phyloP scores from a whole-genome alignment of 2,329 filamentous ascomycete genomes.

The Clarireedia monteithiana region DNA sequence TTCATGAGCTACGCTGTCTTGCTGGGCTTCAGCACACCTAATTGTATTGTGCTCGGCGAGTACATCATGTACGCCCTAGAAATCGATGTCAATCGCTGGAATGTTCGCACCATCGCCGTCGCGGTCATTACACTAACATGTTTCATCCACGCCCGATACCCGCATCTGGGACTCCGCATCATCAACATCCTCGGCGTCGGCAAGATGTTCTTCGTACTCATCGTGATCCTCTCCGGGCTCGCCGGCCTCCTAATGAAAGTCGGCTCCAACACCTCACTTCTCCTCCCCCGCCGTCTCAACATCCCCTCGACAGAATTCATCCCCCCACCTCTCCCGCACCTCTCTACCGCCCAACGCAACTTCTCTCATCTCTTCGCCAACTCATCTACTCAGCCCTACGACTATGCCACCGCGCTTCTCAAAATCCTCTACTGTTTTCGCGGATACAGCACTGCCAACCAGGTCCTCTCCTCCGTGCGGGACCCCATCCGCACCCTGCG shows the following conservation, averaged over 20 bases:
- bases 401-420: slow-evolving; percentile 43
- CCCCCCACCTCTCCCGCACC: slow-evolving; percentile 2
- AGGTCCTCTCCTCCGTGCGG: slow-evolving; percentile 48
- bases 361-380: slow-evolving; percentile 34
- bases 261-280: slow-evolving; percentile 15
- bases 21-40: slow-evolving; percentile 43
- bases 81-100: slow-evolving; percentile 37
- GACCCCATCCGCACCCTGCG: slow-evolving; percentile 51
- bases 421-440: slow-evolving; percentile 50
- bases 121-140: slow-evolving; percentile 39
- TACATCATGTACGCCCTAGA: slow-evolving; percentile 41
- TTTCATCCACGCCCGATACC: slow-evolving; percentile 38
- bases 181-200: slow-evolving; percentile 41
- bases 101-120: slow-evolving; percentile 41
- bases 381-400: slow-evolving; percentile 34
- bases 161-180: slow-evolving; percentile 39
- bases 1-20: slow-evolving; percentile 44
- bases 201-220: slow-evolving; percentile 41
- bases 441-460: slow-evolving; percentile 47
- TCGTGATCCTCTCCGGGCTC: slow-evolving; percentile 38
- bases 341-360: slow-evolving; percentile 32
- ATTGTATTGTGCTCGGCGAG: slow-evolving; percentile 44
- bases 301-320: slow-evolving; percentile 14
- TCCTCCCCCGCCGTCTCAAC: slow-evolving; percentile 15
- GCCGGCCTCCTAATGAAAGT: slow-evolving; percentile 32